A percentile compares a stretch with the other conserved stretches of the same genome.
Evolutionary conservation across 768 basidiomycete species (phyloP).

Genomic region (Rhizopogon roseolus): DNA sequence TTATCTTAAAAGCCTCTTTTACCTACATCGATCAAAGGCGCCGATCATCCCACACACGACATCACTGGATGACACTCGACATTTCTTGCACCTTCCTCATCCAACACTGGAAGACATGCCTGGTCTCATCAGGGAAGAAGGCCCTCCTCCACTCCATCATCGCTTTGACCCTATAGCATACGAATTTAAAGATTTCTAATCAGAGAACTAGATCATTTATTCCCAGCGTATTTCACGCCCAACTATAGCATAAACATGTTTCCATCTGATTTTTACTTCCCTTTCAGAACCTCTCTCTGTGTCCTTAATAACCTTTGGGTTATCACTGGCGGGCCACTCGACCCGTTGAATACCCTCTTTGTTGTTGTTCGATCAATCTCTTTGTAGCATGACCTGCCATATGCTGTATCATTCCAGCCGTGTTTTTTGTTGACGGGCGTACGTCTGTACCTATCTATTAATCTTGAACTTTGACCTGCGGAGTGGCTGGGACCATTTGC

Average conservation of each 20-base stretch:
- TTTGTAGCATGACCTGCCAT: slow-evolving; percentile 21
- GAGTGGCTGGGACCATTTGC: slow-evolving; percentile 6
- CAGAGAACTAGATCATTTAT: slow-evolving; percentile 4
- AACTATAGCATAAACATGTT: slow-evolving; percentile 22
- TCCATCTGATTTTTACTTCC: background rate
- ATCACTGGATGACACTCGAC: slow-evolving; percentile 78
- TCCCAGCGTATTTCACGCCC: slow-evolving; percentile 5
- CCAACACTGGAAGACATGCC: slow-evolving; percentile 77
- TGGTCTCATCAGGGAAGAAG: slow-evolving; percentile 65
- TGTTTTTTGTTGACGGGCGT: background rate
- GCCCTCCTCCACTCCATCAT: slow-evolving; percentile 51
- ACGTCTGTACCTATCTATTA: slow-evolving; percentile 3
- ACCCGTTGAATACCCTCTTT: slow-evolving; percentile 7
- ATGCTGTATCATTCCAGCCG: slow-evolving; percentile 23
- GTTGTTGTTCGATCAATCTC: background rate
- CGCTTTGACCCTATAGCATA: slow-evolving; percentile 64
- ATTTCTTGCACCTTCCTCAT: slow-evolving; percentile 78
- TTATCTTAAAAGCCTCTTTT: background rate
- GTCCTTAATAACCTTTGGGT: slow-evolving; percentile 2
- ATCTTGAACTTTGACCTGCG: slow-evolving; percentile 6
- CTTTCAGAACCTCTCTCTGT: background rate
- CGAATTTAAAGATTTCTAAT: slow-evolving; percentile 75
- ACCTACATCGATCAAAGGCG: slow-evolving; percentile 43
- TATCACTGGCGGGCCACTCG: background rate
- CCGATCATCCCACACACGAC: slow-evolving; percentile 83